Percentiles rank a stretch among this genome's conserved stretches.
phyloP scores from a whole-genome alignment of 2,329 filamentous ascomycete species.

The Clonostachys sp. region DNA sequence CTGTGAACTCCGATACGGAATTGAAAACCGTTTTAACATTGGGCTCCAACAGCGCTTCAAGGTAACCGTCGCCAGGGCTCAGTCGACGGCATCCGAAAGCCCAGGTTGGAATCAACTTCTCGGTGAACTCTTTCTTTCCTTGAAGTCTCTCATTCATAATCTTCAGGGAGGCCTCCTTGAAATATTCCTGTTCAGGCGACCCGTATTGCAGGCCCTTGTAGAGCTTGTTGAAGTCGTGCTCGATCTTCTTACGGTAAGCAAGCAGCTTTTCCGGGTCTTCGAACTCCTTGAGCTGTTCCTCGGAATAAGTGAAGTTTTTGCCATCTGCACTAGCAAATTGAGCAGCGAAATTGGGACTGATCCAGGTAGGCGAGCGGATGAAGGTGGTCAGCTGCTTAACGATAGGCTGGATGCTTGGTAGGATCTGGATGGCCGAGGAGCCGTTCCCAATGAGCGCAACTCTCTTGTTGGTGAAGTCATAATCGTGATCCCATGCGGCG shows the following conservation, averaged over 20 bases:
- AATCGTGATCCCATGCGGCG: conserved; percentile 29
- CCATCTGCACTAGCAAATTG: conserved; percentile 28
- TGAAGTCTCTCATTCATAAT: background rate
- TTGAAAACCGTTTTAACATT: conserved; percentile 1
- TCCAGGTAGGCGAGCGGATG: conserved; percentile 36
- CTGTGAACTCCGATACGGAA: background rate
- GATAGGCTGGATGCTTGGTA: conserved; percentile 14
- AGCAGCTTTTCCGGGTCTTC: conserved; percentile 49
- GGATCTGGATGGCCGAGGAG: conserved; percentile 19
- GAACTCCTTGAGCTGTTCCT: conserved; percentile 39
- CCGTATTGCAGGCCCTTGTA: background rate
- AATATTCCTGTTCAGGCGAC: background rate
- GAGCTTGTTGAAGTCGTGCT: conserved; percentile 3
- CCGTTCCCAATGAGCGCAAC: conserved; percentile 26
- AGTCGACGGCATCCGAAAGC: conserved; percentile 14
- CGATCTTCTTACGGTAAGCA: conserved; percentile 38
- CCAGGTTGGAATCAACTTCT: conserved; percentile 9
- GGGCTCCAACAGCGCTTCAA: conserved; percentile 12
- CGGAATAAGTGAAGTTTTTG: conserved; percentile 15
- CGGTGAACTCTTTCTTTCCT: background rate
- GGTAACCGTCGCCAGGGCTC: conserved; percentile 13
- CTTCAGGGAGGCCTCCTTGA: conserved; percentile 3
- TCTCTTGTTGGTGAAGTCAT: conserved; percentile 10
- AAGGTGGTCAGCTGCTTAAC: conserved; percentile 33
- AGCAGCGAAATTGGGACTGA: conserved; percentile 24